These are phyloP conservation scores for Neonectria magnoliae DNA, from an alignment of 2,329 filamentous ascomycete species.

Conservation along the genomic window DNA sequence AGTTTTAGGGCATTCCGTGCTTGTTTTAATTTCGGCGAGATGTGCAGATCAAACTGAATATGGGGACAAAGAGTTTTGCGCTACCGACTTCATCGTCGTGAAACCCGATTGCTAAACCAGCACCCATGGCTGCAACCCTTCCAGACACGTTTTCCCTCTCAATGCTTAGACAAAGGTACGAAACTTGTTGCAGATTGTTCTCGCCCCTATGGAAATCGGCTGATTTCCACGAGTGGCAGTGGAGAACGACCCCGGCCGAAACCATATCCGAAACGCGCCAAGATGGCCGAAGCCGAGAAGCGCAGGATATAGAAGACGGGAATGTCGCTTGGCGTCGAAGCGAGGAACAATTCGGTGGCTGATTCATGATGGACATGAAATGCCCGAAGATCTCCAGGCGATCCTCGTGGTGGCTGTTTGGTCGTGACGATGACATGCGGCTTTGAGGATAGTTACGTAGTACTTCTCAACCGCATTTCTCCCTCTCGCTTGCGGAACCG, in stretches of 20 bases:
- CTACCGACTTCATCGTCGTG: background rate
- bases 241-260: constrained; percentile 8
- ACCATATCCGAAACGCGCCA: constrained; percentile 8
- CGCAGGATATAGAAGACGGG: constrained; percentile 13
- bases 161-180: background rate
- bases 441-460: background rate
- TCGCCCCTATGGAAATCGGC: constrained; percentile 4
- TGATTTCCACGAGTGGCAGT: constrained; percentile 5
- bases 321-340: background rate
- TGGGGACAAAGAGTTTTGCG: background rate
- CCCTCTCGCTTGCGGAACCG: background rate
- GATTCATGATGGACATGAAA: constrained; percentile 7
- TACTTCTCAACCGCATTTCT: background rate
- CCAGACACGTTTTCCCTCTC: background rate
- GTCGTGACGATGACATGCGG: background rate
- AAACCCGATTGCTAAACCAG: background rate
- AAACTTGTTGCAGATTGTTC: constrained; percentile 10
- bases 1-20: background rate
- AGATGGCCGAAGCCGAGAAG: constrained; percentile 1
- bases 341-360: background rate
- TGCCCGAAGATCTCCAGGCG: constrained; percentile 2
- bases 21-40: background rate
- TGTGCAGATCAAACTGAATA: constrained; percentile 7
- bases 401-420: constrained; percentile 2
- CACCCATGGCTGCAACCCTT: background rate